Evolutionary conservation across 164 flowering plant species (phyloP).

Genomic region (Nymphaea colorata): DNA sequence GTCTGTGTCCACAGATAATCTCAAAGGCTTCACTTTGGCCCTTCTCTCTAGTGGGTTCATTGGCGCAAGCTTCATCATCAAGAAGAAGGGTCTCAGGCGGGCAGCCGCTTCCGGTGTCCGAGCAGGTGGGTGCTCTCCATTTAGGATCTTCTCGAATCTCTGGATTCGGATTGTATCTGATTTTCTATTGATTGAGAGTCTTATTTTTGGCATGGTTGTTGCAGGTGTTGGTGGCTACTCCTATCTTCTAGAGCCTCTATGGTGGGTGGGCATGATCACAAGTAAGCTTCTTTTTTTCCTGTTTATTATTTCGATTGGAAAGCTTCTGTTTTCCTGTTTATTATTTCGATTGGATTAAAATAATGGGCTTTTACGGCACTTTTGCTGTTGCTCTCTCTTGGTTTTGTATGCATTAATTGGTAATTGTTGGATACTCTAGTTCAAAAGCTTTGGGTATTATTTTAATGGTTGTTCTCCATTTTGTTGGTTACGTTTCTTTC

Average conservation of each 20-base stretch:
- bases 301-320: not conserved
- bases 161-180: constrained; percentile 4
- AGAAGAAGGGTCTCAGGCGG: constrained; percentile 68
- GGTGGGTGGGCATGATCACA: constrained; percentile 85
- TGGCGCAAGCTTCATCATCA: constrained; percentile 70
- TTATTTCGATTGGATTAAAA: no score
- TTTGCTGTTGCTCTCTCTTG: no score
- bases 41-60: constrained; percentile 59
- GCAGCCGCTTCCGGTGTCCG: constrained; percentile 73
- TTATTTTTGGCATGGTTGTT: constrained; percentile 1
- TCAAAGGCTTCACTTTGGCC: constrained; percentile 55
- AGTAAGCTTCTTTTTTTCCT: constrained; percentile 29
- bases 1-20: constrained; percentile 27
- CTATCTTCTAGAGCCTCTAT: constrained; percentile 74
- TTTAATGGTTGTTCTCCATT: not conserved
- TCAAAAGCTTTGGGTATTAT: not conserved
- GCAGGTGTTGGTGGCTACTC: constrained; percentile 69
- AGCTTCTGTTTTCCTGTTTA: constrained; percentile 9
- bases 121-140: constrained; percentile 35
- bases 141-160: constrained; percentile 7
- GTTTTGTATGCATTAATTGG: no score
- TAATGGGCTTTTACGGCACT: no score
- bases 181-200: constrained; percentile 3
- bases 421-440: no score
- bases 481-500: not conserved